A percentile compares a stretch with the other conserved stretches of the same genome.
Conservation (phyloP, 2,329 filamentous ascomycete genomes). For the Shiraia sp. region DNA sequence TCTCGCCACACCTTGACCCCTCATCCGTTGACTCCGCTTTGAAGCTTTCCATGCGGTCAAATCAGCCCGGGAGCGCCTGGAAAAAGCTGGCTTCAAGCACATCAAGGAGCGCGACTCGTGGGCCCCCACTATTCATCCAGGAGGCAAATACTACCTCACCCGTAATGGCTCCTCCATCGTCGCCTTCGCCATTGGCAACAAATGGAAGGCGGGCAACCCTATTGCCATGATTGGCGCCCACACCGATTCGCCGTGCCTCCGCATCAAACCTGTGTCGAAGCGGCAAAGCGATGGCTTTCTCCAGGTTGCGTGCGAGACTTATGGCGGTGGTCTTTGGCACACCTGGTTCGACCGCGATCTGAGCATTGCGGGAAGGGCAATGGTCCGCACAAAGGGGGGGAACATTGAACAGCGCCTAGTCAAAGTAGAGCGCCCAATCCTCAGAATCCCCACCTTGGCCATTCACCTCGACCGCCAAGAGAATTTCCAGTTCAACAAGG, state of each 20-base stretch:
- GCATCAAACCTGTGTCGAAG: conserved; percentile 93
- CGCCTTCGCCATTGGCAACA: conserved; percentile 86
- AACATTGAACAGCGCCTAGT: conserved; percentile 82
- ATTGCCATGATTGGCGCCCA: conserved; percentile 93
- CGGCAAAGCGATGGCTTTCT: conserved; percentile 84
- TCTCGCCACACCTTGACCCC: background rate
- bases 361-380: conserved; percentile 83
- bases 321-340: conserved; percentile 96
- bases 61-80: conserved; percentile 73
- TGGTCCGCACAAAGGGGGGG: conserved; percentile 75
- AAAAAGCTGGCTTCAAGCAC: conserved; percentile 81
- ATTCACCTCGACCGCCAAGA: conserved; percentile 89
- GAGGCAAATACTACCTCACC: conserved; percentile 95
- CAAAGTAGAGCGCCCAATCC: conserved; percentile 86
- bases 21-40: background rate
- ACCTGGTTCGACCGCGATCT: conserved; percentile 97
- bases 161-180: conserved; percentile 91
- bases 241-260: conserved; percentile 90
- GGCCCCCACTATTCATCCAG: conserved; percentile 76
- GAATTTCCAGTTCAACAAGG: conserved; percentile 93
- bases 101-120: conserved; percentile 92
- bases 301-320: conserved; percentile 94
- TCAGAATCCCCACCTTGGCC: conserved; percentile 89
- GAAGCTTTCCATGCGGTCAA: conserved; percentile 94
- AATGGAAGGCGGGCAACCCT: conserved; percentile 90